Evolutionary conservation across 2,329 filamentous ascomycete genomes (phyloP), one percentile per base, ranked within the genome.

Genomic region (Coleophoma eucalyptorum): DNA sequence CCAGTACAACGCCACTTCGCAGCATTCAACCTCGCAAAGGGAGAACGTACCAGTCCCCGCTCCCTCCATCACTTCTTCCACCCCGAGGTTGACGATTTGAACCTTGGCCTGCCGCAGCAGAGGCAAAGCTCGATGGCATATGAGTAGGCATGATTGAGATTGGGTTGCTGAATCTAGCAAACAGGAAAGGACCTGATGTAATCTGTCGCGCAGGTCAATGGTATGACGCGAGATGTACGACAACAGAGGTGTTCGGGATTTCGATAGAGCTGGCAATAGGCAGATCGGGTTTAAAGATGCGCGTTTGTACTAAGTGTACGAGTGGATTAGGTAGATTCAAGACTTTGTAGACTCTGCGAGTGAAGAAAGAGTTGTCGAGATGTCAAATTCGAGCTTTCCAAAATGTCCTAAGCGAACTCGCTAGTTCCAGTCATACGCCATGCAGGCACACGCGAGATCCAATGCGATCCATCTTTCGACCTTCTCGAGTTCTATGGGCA

Each of bases 41-140:
- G 50, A 54, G 50, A 56, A 79, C 85, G 71, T 79, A 90, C 87
- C 87, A 90, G 71, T 90, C 87, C 73, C 82, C 84, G 69, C 80
- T 80, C 58, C 73, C 73, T 55, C 74, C 74, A 60, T 81, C 81
- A 63, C 68, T 75, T 72, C 79, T 82, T 69, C 69, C 72, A 67
- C 77, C 81, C 72, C 77, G 78, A 62, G 74, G 68, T 69, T 80
- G 81, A 68, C 78, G 81, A 72, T 68, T 83, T 67, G 76, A 73
- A 63, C 79, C 84, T 70, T 89, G 87, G 70, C 87, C 87, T 68
- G 88, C 87, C 61, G 88, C 88, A 64, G 88, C 88, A 67, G 88
- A 90, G 68, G 88, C 88, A 73, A 92, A 92, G 78, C 86, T 91
- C 62, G 88, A 90, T 64, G 87, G 84, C 70, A 90, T 80, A 74